These are phyloP conservation scores for Lupinus albus DNA, from an alignment of 306 rosid species.

Conservation along the genomic window DNA sequence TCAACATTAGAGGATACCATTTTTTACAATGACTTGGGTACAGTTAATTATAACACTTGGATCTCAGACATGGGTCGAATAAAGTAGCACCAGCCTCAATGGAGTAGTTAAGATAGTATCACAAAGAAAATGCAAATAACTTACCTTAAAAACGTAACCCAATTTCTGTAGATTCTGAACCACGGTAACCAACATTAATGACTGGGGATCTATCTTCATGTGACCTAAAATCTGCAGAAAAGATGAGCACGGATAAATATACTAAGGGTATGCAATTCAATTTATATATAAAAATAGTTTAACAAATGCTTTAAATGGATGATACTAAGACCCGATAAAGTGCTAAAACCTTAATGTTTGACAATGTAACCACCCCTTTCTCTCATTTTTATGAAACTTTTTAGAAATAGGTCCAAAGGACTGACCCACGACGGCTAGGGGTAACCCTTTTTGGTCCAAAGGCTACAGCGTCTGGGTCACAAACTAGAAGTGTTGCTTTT, in stretches of 20 bases:
- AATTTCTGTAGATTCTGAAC: conserved; percentile 74
- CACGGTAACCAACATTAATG: conserved; percentile 78
- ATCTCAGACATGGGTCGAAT: conserved; percentile 18
- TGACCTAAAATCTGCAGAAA: conserved; percentile 72
- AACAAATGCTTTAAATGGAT: conserved; percentile 21
- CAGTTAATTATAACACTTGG: conserved; percentile 5
- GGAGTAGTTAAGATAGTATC: conserved; percentile 28
- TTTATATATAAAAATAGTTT: not conserved
- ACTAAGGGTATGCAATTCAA: conserved; percentile 9
- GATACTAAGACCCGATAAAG: conserved; percentile 16
- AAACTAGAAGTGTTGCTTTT: conserved; percentile 22
- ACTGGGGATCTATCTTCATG: conserved; percentile 70
- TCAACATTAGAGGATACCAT: conserved; percentile 19
- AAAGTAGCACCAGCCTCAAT: conserved; percentile 11
- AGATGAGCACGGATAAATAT: conserved; percentile 41
- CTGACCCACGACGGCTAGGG: not conserved
- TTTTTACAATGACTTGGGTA: conserved; percentile 32
- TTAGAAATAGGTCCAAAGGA: not conserved
- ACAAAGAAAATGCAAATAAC: conserved; percentile 39
- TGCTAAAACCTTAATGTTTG: conserved; percentile 21
- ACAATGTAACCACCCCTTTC: not conserved
- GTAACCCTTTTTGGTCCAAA: conserved; percentile 31
- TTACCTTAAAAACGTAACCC: conserved; percentile 84
- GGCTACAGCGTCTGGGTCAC: conserved; percentile 22
- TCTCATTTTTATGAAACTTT: not conserved